Evolutionary conservation across 1,139 yeast genomes (phyloP).

Genomic region (Saccharomyces hybrid): DNA sequence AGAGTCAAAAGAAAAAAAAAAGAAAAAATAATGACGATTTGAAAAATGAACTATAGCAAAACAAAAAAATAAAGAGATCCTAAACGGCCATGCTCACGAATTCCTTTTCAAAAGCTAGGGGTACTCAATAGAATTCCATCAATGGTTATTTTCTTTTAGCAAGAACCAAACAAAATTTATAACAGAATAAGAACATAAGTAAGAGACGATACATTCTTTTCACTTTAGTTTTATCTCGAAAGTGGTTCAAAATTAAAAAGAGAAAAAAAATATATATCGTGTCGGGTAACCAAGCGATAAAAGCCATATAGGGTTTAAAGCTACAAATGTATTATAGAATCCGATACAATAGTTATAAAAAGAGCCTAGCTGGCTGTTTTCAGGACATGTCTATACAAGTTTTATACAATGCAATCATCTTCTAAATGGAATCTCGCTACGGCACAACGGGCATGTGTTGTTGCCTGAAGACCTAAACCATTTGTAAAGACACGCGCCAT

Average conservation of each 20-base stretch:
- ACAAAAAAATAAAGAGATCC: neutral
- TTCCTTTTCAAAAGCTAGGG: neutral
- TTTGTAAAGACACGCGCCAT: constrained; percentile 91
- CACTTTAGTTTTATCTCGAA: neutral
- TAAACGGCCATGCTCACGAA: neutral
- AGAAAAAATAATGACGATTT: neutral
- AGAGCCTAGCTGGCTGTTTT: neutral
- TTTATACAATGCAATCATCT: constrained; percentile 9
- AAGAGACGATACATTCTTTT: neutral
- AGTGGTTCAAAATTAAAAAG: neutral
- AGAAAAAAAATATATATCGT: neutral
- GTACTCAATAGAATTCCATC: neutral
- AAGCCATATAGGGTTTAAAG: neutral
- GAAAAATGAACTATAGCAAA: neutral
- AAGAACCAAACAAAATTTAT: neutral
- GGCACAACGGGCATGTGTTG: constrained; percentile 89
- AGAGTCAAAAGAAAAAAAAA: neutral
- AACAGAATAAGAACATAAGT: neutral
- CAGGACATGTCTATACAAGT: neutral
- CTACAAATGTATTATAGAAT: neutral
- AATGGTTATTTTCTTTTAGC: neutral
- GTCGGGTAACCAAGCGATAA: neutral
- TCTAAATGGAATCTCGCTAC: constrained; percentile 61
- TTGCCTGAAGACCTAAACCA: constrained; percentile 95
- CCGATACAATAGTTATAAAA: neutral